A percentile compares a stretch with the other conserved stretches of the same genome.
Evolutionary conservation across 2,329 filamentous ascomycete genomes (phyloP).

Genomic region (Chaetomium strumarium): DNA sequence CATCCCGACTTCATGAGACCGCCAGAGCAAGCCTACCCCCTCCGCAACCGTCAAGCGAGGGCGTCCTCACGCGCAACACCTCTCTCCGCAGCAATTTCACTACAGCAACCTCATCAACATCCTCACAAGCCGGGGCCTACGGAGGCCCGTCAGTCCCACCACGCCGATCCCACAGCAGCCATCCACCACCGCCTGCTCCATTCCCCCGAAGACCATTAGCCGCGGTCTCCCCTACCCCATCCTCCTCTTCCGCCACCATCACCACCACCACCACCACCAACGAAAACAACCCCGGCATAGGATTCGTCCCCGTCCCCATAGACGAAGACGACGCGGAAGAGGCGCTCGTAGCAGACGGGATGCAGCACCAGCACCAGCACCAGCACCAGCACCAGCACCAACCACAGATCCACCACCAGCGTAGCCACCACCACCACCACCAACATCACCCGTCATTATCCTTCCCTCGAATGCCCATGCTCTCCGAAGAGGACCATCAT

Average conservation of each 20-base stretch:
- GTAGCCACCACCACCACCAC: constrained; percentile 1
- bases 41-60: constrained; percentile 22
- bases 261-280: no score
- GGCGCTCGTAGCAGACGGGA: constrained; percentile 20
- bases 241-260: no score
- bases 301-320: constrained; percentile 13
- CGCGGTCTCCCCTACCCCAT: background rate
- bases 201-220: background rate
- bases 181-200: no score
- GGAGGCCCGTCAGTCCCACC: constrained; percentile 11
- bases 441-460: background rate
- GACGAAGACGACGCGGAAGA: constrained; percentile 18
- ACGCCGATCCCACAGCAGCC: constrained; percentile 13
- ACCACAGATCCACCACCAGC: background rate
- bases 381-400: constrained; percentile 2
- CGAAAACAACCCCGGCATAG: background rate
- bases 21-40: constrained; percentile 6
- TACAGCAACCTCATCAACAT: constrained; percentile 11
- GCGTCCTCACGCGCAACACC: constrained; percentile 25
- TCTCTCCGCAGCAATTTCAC: constrained; percentile 25
- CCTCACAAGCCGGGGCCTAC: constrained; percentile 5
- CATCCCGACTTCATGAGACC: constrained; percentile 9
- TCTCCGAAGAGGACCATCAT: constrained; percentile 15
- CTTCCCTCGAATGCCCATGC: constrained; percentile 16
- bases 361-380: constrained; percentile 6